These are phyloP conservation scores for Metschnikowia anglica DNA, from an alignment of 805 yeast species.

Conservation along the genomic window DNA sequence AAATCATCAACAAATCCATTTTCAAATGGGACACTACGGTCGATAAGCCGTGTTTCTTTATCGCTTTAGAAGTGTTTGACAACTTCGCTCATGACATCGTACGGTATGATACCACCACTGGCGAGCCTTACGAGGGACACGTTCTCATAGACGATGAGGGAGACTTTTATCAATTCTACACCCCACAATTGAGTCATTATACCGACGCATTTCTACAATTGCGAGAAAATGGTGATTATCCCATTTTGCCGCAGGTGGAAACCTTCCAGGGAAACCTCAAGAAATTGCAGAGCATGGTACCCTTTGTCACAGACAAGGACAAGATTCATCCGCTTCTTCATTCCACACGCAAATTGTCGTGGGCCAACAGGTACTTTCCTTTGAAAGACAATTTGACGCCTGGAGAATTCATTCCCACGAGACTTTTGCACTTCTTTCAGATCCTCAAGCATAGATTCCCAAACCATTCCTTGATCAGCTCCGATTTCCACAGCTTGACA, in stretches of 20 bases:
- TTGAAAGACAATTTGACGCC: conserved; percentile 63
- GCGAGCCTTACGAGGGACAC: conserved; percentile 73
- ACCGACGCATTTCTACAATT: conserved; percentile 54
- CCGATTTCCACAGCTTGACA: conserved; percentile 63
- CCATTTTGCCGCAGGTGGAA: conserved; percentile 32
- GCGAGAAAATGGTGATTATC: conserved; percentile 46
- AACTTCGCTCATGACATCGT: conserved; percentile 81
- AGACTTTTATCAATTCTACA: conserved; percentile 71
- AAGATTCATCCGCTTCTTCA: conserved; percentile 61
- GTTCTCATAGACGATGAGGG: conserved; percentile 71
- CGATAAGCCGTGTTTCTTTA: conserved; percentile 67
- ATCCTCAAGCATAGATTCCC: conserved; percentile 67
- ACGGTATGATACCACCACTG: conserved; percentile 66
- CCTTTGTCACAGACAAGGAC: conserved; percentile 30
- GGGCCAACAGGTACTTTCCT: conserved; percentile 58
- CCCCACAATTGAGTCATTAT: conserved; percentile 59
- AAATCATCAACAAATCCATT: conserved; percentile 70
- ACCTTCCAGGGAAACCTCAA: conserved; percentile 26
- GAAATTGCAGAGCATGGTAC: conserved; percentile 29
- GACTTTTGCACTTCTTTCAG: conserved; percentile 63
- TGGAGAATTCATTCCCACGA: conserved; percentile 81
- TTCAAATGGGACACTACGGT: conserved; percentile 67
- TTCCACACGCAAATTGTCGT: conserved; percentile 39
- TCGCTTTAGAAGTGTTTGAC: conserved; percentile 82
- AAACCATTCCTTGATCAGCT: conserved; percentile 66